phyloP scores from a whole-genome alignment of 352 stramenopile species.

The Pythium folliculosum region DNA sequence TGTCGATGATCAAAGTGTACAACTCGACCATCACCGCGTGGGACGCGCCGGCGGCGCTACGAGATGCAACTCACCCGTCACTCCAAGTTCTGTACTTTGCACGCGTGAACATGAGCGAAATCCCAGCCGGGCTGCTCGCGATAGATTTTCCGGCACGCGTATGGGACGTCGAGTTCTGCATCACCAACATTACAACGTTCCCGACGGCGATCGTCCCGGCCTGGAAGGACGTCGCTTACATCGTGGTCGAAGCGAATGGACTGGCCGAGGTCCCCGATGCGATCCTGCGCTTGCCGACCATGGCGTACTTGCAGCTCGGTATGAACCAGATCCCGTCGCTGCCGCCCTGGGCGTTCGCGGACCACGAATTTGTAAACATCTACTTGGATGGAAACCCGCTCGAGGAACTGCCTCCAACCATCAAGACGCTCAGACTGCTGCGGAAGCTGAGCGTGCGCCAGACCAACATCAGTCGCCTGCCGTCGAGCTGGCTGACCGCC shows the following conservation, averaged over 20 bases:
- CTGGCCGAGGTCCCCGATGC: background rate
- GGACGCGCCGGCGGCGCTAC: constrained; percentile 4
- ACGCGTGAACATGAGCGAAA: constrained; percentile 13
- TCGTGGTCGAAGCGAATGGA: background rate
- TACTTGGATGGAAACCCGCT: constrained; percentile 4
- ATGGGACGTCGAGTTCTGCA: constrained; percentile 13
- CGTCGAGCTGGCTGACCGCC: background rate
- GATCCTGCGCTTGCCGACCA: background rate
- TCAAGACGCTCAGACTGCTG: constrained; percentile 4
- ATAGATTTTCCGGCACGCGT: background rate
- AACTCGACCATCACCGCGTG: constrained; percentile 27
- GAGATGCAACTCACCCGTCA: background rate
- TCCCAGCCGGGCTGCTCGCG: constrained; percentile 9
- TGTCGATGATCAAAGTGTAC: constrained; percentile 23
- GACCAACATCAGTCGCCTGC: background rate
- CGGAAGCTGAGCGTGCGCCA: background rate
- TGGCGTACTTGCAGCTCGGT: background rate
- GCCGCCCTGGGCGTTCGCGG: constrained; percentile 1
- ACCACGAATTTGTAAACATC: background rate
- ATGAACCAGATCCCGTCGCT: constrained; percentile 7
- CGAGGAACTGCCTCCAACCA: background rate
- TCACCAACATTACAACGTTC: constrained; percentile 18
- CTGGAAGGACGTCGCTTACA: background rate
- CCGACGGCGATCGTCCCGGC: background rate
- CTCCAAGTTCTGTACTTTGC: constrained; percentile 4